phyloP scores from a whole-genome alignment of 768 basidiomycete species.

The Mycena vulgaris region DNA sequence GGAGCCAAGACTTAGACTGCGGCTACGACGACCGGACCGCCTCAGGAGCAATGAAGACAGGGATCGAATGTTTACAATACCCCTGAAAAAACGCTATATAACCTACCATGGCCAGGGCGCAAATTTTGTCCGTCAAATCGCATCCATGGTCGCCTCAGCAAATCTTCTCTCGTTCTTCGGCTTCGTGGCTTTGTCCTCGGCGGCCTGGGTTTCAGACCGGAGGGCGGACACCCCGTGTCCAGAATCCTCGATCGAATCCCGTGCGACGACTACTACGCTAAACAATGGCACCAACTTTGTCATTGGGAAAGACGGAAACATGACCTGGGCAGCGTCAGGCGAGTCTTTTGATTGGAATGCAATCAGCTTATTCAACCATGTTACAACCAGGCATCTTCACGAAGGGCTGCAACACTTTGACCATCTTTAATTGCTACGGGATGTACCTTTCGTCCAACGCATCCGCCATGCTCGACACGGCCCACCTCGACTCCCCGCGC shows the following conservation, averaged over 20 bases:
- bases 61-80: neutral
- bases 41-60: neutral
- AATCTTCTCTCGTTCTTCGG: conserved; percentile 3
- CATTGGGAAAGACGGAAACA: conserved; percentile 12
- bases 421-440: conserved; percentile 34
- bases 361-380: neutral
- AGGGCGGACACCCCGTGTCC: neutral
- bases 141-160: neutral
- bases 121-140: neutral
- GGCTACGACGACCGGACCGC: neutral
- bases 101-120: neutral
- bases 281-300: conserved; percentile 6
- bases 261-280: conserved; percentile 3
- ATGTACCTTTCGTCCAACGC: conserved; percentile 34
- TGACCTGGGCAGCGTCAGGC: conserved; percentile 25
- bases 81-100: neutral
- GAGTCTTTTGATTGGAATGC: neutral
- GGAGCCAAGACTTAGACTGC: neutral
- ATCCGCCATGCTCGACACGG: conserved; percentile 32
- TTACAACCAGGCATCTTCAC: conserved; percentile 11
- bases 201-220: conserved; percentile 1
- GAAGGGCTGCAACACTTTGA: conserved; percentile 13
- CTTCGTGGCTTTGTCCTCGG: conserved; percentile 1
- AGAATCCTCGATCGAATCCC: neutral
- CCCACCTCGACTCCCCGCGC: conserved; percentile 35